A percentile compares a stretch with the other conserved stretches of the same genome.
Conservation (phyloP, 768 basidiomycete species). For the Phallus indusiatus region DNA sequence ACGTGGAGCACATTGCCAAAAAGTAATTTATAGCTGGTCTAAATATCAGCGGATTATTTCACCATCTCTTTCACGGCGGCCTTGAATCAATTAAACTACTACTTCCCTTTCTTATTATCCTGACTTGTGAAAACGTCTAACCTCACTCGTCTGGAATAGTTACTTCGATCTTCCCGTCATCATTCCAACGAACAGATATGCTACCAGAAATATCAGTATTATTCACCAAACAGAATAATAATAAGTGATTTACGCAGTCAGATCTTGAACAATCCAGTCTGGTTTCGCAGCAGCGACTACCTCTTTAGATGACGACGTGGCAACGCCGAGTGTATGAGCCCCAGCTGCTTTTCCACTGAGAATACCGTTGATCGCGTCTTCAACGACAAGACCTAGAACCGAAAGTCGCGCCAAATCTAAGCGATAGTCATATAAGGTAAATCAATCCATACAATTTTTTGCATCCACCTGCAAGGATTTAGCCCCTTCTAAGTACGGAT, state of each 20-base stretch:
- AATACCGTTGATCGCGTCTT: constrained; percentile 84
- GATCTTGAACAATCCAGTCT: constrained; percentile 59
- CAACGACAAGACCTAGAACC: constrained; percentile 65
- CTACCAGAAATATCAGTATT: constrained; percentile 20
- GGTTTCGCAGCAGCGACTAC: constrained; percentile 47
- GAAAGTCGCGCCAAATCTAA: not conserved
- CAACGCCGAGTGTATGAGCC: constrained; percentile 68
- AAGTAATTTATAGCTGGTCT: constrained; percentile 8
- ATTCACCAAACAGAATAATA: not conserved
- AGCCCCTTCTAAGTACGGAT: constrained; percentile 78
- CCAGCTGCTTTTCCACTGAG: constrained; percentile 69
- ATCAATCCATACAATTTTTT: constrained; percentile 38
- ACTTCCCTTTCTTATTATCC: not conserved
- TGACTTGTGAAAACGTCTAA: not conserved
- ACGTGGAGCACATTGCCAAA: constrained; percentile 12
- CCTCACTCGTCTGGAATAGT: constrained; percentile 27
- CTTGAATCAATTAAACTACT: no score
- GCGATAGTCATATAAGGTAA: not conserved
- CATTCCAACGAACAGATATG: constrained; percentile 34
- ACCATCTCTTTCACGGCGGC: no score
- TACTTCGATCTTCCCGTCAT: constrained; percentile 35
- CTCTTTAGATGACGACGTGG: constrained; percentile 63
- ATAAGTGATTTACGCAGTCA: constrained; percentile 44
- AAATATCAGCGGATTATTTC: no score
- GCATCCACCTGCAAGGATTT: constrained; percentile 45